Conservation (phyloP, 1,139 yeast species). For the Debaryomyces udenii region DNA sequence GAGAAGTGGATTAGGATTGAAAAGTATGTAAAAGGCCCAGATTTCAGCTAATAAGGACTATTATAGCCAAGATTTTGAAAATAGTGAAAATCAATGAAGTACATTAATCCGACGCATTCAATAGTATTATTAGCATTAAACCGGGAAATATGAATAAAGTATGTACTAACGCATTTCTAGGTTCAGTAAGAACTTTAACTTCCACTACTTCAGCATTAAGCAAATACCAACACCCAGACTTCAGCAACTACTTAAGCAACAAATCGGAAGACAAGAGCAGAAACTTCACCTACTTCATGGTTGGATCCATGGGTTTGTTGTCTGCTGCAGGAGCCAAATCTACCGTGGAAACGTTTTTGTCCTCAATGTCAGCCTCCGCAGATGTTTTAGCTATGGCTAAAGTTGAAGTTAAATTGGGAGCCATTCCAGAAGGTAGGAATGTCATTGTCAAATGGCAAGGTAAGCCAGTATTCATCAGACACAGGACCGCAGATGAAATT, state of each 20-base stretch:
- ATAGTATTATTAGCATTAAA: background rate
- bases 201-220: slow-evolving; percentile 57
- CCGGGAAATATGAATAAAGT: background rate
- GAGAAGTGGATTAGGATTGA: slow-evolving; percentile 51
- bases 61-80: background rate
- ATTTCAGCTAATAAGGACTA: background rate
- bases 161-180: slow-evolving; percentile 21
- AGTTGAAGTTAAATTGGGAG: slow-evolving; percentile 93
- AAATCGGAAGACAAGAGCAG: slow-evolving; percentile 73
- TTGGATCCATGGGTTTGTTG: slow-evolving; percentile 92
- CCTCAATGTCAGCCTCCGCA: slow-evolving; percentile 96
- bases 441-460: slow-evolving; percentile 99
- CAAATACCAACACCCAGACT: slow-evolving; percentile 93
- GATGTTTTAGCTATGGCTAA: slow-evolving; percentile 99
- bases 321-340: slow-evolving; percentile 98
- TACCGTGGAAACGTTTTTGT: slow-evolving; percentile 92
- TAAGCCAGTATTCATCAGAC: slow-evolving; percentile 99
- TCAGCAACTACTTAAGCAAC: slow-evolving; percentile 77
- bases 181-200: slow-evolving; percentile 42
- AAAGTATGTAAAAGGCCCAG: slow-evolving; percentile 30
- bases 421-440: slow-evolving; percentile 97
- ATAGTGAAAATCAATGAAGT: background rate
- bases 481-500: slow-evolving; percentile 92
- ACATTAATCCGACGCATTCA: no score
- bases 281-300: slow-evolving; percentile 94